These are phyloP conservation scores for Yamadazyma atmosphaerica DNA, from an alignment of 1,139 yeast genomes.

Conservation along the genomic window DNA sequence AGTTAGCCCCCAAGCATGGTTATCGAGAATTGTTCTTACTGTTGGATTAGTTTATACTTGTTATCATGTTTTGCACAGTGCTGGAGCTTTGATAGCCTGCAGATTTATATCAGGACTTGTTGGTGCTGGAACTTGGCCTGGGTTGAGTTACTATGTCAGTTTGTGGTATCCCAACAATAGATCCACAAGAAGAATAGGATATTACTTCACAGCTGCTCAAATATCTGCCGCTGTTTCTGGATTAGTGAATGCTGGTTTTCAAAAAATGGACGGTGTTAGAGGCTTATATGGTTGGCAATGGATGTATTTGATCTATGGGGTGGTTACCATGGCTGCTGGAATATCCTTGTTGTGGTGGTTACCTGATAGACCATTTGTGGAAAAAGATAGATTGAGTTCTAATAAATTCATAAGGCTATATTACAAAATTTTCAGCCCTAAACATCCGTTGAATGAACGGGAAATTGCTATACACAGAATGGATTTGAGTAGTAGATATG, in stretches of 20 bases:
- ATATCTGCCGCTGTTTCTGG: conserved; percentile 86
- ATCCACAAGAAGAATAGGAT: conserved; percentile 78
- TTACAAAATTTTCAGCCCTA: conserved; percentile 31
- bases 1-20: conserved; percentile 83
- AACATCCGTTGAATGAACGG: conserved; percentile 51
- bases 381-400: conserved; percentile 9
- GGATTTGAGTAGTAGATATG: conserved; percentile 56
- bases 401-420: conserved; percentile 20
- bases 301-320: conserved; percentile 80
- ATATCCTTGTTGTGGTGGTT: conserved; percentile 76
- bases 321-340: conserved; percentile 68
- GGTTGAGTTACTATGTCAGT: conserved; percentile 79
- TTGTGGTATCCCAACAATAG: conserved; percentile 86
- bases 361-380: conserved; percentile 61
- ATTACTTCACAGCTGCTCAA: conserved; percentile 90
- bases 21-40: conserved; percentile 72
- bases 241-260: conserved; percentile 83
- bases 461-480: conserved; percentile 59
- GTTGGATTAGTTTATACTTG: conserved; percentile 80
- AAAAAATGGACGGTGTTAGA: conserved; percentile 68
- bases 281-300: conserved; percentile 87
- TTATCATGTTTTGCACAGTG: conserved; percentile 56
- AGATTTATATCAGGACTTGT: conserved; percentile 77
- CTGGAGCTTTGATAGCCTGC: conserved; percentile 65
- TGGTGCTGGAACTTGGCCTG: conserved; percentile 95